Conservation (phyloP, 2,329 filamentous ascomycete species). For the Alternaria angustiovoidea region DNA sequence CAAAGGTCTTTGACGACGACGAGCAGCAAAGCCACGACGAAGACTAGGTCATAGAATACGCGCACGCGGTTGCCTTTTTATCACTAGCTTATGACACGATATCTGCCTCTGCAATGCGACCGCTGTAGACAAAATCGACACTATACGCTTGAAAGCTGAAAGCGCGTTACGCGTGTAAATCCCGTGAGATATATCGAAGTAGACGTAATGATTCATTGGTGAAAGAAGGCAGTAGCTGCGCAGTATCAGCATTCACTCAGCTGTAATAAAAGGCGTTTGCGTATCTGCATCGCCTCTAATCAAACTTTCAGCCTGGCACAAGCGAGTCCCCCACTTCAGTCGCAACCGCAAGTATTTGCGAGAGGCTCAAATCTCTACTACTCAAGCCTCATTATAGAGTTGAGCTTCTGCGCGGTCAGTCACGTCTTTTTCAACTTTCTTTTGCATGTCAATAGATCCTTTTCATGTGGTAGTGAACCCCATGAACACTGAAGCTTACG, state of each 20-base stretch:
- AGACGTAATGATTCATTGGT: background rate
- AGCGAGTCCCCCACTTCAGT: background rate
- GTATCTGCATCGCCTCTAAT: background rate
- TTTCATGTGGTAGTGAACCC: background rate
- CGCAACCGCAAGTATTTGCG: background rate
- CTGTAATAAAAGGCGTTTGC: background rate
- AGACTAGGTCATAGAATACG: slow-evolving; percentile 27
- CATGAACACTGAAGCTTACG: background rate
- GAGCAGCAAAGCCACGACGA: slow-evolving; percentile 43
- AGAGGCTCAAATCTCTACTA: background rate
- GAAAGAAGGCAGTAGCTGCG: background rate
- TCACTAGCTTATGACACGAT: background rate
- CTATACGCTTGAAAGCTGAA: background rate
- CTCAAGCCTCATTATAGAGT: background rate
- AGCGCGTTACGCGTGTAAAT: background rate
- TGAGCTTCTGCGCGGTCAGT: background rate
- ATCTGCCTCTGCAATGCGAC: background rate
- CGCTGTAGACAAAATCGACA: background rate
- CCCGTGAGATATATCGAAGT: background rate
- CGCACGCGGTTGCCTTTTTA: background rate
- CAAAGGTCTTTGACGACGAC: slow-evolving; percentile 50
- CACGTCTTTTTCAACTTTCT: background rate
- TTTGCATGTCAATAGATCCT: background rate
- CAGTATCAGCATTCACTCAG: background rate
- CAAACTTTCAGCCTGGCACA: background rate